Evolutionary conservation across 2,329 filamentous ascomycete species (phyloP).

Genomic region (Zopfia rhizophila): DNA sequence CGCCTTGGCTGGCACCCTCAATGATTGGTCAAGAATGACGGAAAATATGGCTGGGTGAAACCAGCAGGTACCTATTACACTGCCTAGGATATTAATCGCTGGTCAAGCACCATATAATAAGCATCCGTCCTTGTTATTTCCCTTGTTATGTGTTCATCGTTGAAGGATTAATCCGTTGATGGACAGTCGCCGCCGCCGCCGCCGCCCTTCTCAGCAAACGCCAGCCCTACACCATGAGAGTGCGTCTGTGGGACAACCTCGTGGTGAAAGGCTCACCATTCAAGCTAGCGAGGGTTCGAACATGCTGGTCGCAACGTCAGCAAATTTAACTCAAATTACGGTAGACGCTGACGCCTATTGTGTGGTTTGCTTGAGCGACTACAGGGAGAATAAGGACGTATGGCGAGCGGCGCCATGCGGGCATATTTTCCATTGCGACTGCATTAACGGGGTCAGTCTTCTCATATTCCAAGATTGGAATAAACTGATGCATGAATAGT

Average conservation of each 20-base stretch:
- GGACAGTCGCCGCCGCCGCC: too few relatives aligned
- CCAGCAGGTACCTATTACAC: too few relatives aligned
- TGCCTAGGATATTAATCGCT: too few relatives aligned
- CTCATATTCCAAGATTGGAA: conserved; percentile 1
- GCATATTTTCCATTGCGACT: not conserved
- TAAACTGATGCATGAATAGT: conserved; percentile 4
- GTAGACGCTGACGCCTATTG: conserved; percentile 1
- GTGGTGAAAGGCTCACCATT: conserved; percentile 2
- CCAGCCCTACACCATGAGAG: conserved; percentile 1
- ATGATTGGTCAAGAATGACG: too few relatives aligned
- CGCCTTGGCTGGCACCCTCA: too few relatives aligned
- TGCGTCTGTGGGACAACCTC: conserved; percentile 4
- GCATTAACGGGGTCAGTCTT: not conserved
- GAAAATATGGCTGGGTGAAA: too few relatives aligned
- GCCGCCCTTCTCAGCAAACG: conserved; percentile 1
- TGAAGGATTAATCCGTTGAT: too few relatives aligned
- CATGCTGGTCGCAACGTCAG: not conserved
- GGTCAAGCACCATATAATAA: too few relatives aligned
- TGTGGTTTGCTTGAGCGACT: not conserved
- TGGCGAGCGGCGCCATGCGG: conserved; percentile 1
- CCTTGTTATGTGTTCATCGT: too few relatives aligned
- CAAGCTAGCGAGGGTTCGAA: conserved; percentile 1
- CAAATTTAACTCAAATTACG: conserved; percentile 1
- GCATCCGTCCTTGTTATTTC: too few relatives aligned
- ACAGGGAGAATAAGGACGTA: conserved; percentile 1